These are phyloP conservation scores for Triglochin maritima DNA, from an alignment of 106 monocot genomes.

Conservation along the genomic window DNA sequence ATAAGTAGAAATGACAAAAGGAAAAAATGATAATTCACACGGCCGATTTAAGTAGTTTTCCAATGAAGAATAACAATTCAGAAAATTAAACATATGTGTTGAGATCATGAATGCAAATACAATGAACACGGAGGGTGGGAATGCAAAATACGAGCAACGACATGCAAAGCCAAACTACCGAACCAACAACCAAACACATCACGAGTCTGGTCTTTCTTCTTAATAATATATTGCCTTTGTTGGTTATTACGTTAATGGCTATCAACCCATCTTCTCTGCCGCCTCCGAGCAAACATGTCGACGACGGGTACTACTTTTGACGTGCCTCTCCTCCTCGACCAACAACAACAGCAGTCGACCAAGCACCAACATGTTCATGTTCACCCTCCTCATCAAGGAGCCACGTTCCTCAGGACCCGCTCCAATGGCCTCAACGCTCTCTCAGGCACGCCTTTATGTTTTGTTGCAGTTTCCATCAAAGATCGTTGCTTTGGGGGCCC, in stretches of 20 bases:
- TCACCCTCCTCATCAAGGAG: conserved; percentile 7
- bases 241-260: background rate
- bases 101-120: no score
- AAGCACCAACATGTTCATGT: background rate
- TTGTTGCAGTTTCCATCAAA: background rate
- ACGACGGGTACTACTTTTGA: background rate
- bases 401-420: conserved; percentile 54
- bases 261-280: background rate
- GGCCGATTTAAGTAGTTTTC: no score
- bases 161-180: no score
- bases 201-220: no score
- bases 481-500: background rate
- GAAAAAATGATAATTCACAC: no score
- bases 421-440: conserved; percentile 81
- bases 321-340: background rate
- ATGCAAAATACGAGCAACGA: no score
- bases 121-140: no score
- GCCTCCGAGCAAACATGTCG: background rate
- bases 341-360: background rate
- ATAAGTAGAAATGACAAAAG: no score
- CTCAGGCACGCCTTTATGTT: conserved; percentile 31
- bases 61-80: no score
- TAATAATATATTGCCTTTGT: background rate
- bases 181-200: no score
- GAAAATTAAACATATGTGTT: no score